phyloP scores from a whole-genome alignment of 177 flowering plant species.

The Telopea speciosissima region DNA sequence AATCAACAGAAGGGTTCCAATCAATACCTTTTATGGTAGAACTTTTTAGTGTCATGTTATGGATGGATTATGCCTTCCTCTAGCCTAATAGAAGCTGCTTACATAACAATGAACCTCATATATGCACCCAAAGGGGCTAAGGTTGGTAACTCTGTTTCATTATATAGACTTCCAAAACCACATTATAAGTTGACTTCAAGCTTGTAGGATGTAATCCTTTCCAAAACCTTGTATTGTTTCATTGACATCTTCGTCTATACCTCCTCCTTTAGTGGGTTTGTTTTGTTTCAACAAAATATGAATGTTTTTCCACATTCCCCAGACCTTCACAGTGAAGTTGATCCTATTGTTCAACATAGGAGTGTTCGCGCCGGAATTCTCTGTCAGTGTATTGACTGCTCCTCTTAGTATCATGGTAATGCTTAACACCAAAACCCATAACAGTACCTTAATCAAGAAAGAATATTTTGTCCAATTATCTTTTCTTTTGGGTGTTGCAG shows the following conservation, averaged over 20 bases:
- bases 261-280: neutral
- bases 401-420: conserved; percentile 72
- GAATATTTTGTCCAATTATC: too few species aligned
- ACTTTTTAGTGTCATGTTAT: conserved; percentile 59
- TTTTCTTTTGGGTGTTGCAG: conserved; percentile 27
- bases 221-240: too few species aligned
- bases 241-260: neutral
- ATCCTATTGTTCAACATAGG: conserved; percentile 35
- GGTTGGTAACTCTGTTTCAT: conserved; percentile 23
- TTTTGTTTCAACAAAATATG: neutral
- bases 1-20: conserved; percentile 72
- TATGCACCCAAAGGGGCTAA: conserved; percentile 46
- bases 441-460: too few species aligned
- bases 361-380: conserved; percentile 36
- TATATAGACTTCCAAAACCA: too few species aligned
- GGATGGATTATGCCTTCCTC: conserved; percentile 52
- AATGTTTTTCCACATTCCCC: conserved; percentile 6
- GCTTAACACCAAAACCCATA: too few species aligned
- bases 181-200: too few species aligned
- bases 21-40: conserved; percentile 68
- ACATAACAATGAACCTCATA: conserved; percentile 42
- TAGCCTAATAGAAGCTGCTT: conserved; percentile 44
- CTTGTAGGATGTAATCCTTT: too few species aligned
- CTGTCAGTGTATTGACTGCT: conserved; percentile 62
- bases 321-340: conserved; percentile 49